A percentile compares a stretch with the other conserved stretches of the same genome.
Conservation (phyloP, 2,329 filamentous ascomycete genomes). For the Fonsecaea pedrosoi region DNA sequence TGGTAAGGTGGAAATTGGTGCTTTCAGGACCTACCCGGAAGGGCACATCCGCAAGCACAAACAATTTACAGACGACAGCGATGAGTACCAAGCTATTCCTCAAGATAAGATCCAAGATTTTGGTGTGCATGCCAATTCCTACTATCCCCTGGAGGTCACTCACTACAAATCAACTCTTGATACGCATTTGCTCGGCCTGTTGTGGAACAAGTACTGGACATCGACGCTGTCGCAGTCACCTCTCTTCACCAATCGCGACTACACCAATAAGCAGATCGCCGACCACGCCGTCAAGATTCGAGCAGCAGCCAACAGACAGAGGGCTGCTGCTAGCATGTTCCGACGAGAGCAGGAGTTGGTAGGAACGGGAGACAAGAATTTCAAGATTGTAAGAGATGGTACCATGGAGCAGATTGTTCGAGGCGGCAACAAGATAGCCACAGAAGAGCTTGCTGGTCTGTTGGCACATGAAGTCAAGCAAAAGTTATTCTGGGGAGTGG, state of each 20-base stretch:
- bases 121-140: slow-evolving; percentile 85
- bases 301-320: slow-evolving; percentile 61
- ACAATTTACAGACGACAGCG: slow-evolving; percentile 49
- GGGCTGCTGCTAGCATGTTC: slow-evolving; percentile 30
- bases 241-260: slow-evolving; percentile 89
- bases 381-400: slow-evolving; percentile 49
- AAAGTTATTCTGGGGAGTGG: slow-evolving; percentile 56
- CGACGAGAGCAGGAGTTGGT: slow-evolving; percentile 38
- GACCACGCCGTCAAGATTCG: slow-evolving; percentile 84
- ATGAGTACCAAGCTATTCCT: slow-evolving; percentile 70
- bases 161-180: slow-evolving; percentile 96
- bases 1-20: slow-evolving; percentile 95
- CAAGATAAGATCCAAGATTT: slow-evolving; percentile 96
- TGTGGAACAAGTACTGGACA: slow-evolving; percentile 99
- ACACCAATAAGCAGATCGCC: slow-evolving; percentile 86
- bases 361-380: slow-evolving; percentile 39
- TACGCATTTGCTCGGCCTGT: slow-evolving; percentile 78
- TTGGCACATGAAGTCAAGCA: slow-evolving; percentile 59
- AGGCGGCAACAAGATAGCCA: slow-evolving; percentile 64
- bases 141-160: slow-evolving; percentile 89
- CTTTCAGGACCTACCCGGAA: slow-evolving; percentile 88
- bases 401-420: slow-evolving; percentile 61
- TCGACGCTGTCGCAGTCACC: slow-evolving; percentile 92
- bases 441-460: slow-evolving; percentile 59
- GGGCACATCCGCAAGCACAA: slow-evolving; percentile 67